Evolutionary conservation across 768 basidiomycete species (phyloP).

Genomic region (Agrocybe praecox): DNA sequence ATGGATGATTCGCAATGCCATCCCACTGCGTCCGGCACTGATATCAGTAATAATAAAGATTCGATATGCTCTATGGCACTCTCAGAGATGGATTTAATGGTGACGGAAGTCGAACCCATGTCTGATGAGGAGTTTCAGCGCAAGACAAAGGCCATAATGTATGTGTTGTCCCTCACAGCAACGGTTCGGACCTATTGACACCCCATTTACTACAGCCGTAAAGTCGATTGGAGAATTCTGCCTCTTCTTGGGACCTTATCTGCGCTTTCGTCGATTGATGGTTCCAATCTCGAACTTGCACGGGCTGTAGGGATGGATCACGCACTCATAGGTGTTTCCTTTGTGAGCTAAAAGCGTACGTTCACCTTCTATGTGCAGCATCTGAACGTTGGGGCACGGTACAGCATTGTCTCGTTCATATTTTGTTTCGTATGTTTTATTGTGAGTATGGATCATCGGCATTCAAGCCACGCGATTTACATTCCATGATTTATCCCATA

Average conservation of each 20-base stretch:
- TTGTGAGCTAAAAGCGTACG: neutral
- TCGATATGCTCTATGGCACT: neutral
- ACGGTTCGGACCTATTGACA: neutral
- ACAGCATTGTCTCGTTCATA: slow-evolving; percentile 33
- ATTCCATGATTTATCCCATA: slow-evolving; percentile 18
- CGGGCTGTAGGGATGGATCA: slow-evolving; percentile 36
- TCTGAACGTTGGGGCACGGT: slow-evolving; percentile 32
- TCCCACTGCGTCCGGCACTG: too few relatives aligned
- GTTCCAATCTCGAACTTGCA: slow-evolving; percentile 37
- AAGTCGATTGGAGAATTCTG: slow-evolving; percentile 35
- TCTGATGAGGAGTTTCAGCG: neutral
- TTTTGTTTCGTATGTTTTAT: slow-evolving; percentile 36
- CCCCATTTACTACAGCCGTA: slow-evolving; percentile 23
- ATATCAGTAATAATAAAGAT: neutral
- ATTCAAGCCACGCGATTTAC: slow-evolving; percentile 16
- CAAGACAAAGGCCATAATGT: neutral
- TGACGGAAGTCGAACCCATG: neutral
- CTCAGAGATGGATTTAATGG: too few relatives aligned
- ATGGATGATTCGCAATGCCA: too few relatives aligned
- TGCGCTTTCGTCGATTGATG: slow-evolving; percentile 37
- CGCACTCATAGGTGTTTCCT: slow-evolving; percentile 25
- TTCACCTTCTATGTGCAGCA: slow-evolving; percentile 15
- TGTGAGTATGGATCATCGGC: slow-evolving; percentile 21
- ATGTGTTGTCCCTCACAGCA: neutral
- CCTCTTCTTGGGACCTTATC: slow-evolving; percentile 37